Base-by-base conservation (phyloP, 2,329 filamentous ascomycete genomes). In the Ophiocordyceps australis region DNA sequence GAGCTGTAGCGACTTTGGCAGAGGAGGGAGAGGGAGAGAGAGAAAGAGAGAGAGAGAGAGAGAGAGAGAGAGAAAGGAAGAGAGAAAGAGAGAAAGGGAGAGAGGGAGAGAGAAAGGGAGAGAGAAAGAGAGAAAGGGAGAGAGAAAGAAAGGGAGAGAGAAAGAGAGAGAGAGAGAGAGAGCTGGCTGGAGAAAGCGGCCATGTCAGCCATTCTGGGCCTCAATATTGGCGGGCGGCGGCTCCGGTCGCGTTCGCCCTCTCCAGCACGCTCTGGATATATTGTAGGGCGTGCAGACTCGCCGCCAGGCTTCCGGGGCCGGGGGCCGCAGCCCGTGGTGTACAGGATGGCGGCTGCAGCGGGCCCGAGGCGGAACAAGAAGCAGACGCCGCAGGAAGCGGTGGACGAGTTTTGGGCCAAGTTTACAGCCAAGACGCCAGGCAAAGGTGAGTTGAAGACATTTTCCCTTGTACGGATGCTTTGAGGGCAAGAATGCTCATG, bases 351-450 rank as follows among this genome's bases (percentile, higher is more conserved):
- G n/a, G n/a, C n/a, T n/a, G n/a, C n/a, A n/a, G n/a, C n/a, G n/a
- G n/a, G 6, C 14, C 17, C n/a, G 17, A 26, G 22, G 17, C 22
- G 20, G 20, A 31, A 37, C 25, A 65, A 60, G 37, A 59, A 64
- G 29, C 61, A 67, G 38, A 51, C 68, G 7, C 75, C 77, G 0
- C 78, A 85, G 43, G 61, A 69, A 30, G 61, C 57, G 15, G 65
- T 85, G 29, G 66, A 79, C 35, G 65, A 75, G 32, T 82, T 82
- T 42, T 85, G 77, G 78, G 50, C 58, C 27, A 71, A 69, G 30
- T 81, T 82, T 37, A 74, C 63, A 10, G 70, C 72, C 26, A 77
- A 74, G 40, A 62, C 62, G 15, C 77, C 76, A 0, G 76, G 77
- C 11, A 80, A 79, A 54, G 72, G 65, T 64, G 38, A 20, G 39